These are phyloP conservation scores for Fusarium sp. DNA, from an alignment of 2,329 filamentous ascomycete genomes.

Conservation along the genomic window DNA sequence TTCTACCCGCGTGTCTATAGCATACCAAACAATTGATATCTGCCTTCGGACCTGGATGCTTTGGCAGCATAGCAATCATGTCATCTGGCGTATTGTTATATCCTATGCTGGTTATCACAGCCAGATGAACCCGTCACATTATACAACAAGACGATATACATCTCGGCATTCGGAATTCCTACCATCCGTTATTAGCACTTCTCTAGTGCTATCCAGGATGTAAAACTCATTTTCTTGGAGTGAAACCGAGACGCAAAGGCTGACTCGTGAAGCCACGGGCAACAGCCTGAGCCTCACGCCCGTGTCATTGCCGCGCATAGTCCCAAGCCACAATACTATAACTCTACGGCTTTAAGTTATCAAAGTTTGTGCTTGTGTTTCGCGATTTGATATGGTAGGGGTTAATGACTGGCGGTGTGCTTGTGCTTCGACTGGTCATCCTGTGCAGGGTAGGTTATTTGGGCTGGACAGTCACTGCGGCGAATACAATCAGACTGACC, in stretches of 20 bases:
- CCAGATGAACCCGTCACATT: neutral
- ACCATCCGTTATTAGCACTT: neutral
- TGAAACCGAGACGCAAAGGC: slow-evolving; percentile 1
- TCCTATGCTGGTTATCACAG: neutral
- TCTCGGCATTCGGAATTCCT: neutral
- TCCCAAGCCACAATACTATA: neutral
- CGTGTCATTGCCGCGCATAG: slow-evolving; percentile 5
- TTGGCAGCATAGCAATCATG: neutral
- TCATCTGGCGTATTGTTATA: neutral
- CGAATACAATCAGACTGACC: neutral
- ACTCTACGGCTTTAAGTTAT: neutral
- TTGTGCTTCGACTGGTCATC: neutral
- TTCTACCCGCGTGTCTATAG: neutral
- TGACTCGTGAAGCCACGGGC: slow-evolving; percentile 32
- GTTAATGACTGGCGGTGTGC: slow-evolving; percentile 24
- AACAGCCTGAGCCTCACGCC: neutral
- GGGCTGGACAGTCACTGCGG: neutral
- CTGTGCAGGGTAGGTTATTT: slow-evolving; percentile 16
- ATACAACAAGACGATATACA: neutral
- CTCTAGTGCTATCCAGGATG: neutral
- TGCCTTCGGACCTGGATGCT: neutral
- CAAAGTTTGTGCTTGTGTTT: slow-evolving; percentile 30
- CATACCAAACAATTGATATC: neutral
- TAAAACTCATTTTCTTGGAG: neutral
- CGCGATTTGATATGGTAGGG: neutral